A percentile compares a stretch with the other conserved stretches of the same genome.
Evolutionary conservation across 129 eudicot species (phyloP).

Genomic region (Rutidosis leptorrhynchoides): DNA sequence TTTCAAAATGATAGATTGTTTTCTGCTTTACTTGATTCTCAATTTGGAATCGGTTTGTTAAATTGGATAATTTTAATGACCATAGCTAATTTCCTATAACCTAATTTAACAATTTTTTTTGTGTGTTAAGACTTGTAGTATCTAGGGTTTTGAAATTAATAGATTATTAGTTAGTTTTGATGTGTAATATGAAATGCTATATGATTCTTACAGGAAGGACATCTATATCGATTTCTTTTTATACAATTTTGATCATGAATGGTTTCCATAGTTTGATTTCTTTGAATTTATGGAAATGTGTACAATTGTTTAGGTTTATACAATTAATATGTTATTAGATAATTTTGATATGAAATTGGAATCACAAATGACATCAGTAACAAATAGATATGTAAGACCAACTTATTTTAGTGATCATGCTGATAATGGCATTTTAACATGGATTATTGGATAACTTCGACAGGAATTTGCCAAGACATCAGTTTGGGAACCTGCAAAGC

Average conservation of each 20-base stretch:
- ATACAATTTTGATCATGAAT: neutral
- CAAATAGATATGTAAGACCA: neutral
- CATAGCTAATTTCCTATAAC: too few species aligned
- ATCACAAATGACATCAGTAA: neutral
- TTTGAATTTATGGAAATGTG: neutral
- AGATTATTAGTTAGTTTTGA: neutral
- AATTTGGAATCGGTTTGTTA: too few species aligned
- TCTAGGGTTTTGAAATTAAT: too few species aligned
- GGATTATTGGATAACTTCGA: neutral
- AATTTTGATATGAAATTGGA: neutral
- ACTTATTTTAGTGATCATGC: neutral
- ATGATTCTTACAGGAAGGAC: neutral
- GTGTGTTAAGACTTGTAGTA: too few species aligned
- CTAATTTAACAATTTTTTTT: too few species aligned
- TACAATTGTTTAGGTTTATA: too few species aligned
- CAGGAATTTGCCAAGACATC: constrained; percentile 94
- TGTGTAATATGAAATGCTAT: neutral
- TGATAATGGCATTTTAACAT: neutral
- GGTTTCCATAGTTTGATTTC: neutral
- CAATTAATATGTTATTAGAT: neutral
- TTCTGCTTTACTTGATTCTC: too few species aligned
- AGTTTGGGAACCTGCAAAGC: constrained; percentile 96
- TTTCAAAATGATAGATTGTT: neutral
- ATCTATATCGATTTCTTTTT: neutral
- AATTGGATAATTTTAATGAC: too few species aligned